Evolutionary conservation across 495 filamentous ascomycete species (phyloP).

Genomic region (Penicillium chermesinum): DNA sequence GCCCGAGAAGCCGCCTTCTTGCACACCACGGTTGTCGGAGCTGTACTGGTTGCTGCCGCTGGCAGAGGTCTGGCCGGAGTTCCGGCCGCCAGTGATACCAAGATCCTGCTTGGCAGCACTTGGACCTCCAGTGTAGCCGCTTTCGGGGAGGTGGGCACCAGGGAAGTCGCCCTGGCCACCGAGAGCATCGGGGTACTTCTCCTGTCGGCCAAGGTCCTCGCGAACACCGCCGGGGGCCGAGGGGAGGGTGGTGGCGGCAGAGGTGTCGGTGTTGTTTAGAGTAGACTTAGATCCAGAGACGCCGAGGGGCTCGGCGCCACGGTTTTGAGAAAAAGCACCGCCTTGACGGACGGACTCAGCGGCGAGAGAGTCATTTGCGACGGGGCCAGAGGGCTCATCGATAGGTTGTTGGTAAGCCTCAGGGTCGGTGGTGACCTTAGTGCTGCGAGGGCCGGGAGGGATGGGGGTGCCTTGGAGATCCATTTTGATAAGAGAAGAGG

Average conservation of each 20-base stretch:
- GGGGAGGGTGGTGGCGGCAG: constrained; percentile 44
- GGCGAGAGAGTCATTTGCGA: constrained; percentile 61
- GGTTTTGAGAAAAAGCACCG: constrained; percentile 51
- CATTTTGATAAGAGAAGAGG: constrained; percentile 26
- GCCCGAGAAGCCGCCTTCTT: constrained; percentile 49
- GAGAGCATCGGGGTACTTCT: constrained; percentile 45
- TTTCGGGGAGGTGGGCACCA: constrained; percentile 36
- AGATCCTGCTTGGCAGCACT: constrained; percentile 35
- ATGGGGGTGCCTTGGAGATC: constrained; percentile 47
- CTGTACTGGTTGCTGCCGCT: constrained; percentile 28
- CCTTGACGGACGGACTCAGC: constrained; percentile 52
- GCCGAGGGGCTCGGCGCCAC: constrained; percentile 42
- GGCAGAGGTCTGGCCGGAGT: constrained; percentile 18
- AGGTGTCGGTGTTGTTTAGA: constrained; percentile 53
- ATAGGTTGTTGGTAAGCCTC: constrained; percentile 36
- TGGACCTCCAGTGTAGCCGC: constrained; percentile 42
- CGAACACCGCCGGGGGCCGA: constrained; percentile 46
- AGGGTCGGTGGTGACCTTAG: constrained; percentile 51
- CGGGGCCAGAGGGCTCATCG: constrained; percentile 50
- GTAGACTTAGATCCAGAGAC: constrained; percentile 47
- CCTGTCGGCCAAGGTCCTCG: constrained; percentile 39
- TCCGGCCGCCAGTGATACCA: constrained; percentile 19
- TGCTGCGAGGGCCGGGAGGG: constrained; percentile 31
- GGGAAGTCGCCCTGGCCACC: constrained; percentile 48
- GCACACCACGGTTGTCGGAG: constrained; percentile 49